These are phyloP conservation scores for Quercus aquifolioides DNA, from an alignment of 306 rosid species.

Conservation along the genomic window DNA sequence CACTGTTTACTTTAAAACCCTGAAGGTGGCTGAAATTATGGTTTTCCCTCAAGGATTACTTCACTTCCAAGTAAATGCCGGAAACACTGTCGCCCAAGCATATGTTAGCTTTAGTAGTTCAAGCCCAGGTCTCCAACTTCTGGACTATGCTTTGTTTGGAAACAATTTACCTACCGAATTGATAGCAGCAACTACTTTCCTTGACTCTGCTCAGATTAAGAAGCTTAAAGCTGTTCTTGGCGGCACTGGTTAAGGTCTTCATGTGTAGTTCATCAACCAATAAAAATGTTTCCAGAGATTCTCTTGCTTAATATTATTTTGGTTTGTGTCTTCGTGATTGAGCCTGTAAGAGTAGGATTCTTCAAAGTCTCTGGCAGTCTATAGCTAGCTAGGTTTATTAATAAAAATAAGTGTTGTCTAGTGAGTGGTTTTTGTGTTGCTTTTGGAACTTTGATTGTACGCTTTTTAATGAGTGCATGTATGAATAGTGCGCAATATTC, in stretches of 20 bases:
- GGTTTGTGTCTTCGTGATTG: no score
- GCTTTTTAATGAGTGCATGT: no score
- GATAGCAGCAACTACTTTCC: conserved; percentile 51
- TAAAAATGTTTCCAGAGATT: not conserved
- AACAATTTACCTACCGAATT: conserved; percentile 61
- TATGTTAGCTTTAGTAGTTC: conserved; percentile 62
- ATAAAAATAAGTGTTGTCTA: no score
- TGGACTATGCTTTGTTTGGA: conserved; percentile 73
- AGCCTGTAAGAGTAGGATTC: no score
- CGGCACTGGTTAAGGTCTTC: conserved; percentile 38
- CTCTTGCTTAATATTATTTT: no score
- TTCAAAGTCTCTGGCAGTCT: no score
- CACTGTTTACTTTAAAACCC: conserved; percentile 37
- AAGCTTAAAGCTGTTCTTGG: conserved; percentile 93
- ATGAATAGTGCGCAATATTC: no score
- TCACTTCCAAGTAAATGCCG: conserved; percentile 71
- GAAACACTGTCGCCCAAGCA: conserved; percentile 23
- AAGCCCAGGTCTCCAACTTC: conserved; percentile 71
- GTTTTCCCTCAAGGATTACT: conserved; percentile 77
- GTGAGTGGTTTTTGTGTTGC: no score
- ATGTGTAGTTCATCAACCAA: not conserved
- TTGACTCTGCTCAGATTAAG: conserved; percentile 51
- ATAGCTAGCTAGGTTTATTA: not conserved
- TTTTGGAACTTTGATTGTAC: no score
- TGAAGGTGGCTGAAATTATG: conserved; percentile 71